Base-by-base conservation (phyloP, 2,329 filamentous ascomycete species). In the Sphaerulina musiva region DNA sequence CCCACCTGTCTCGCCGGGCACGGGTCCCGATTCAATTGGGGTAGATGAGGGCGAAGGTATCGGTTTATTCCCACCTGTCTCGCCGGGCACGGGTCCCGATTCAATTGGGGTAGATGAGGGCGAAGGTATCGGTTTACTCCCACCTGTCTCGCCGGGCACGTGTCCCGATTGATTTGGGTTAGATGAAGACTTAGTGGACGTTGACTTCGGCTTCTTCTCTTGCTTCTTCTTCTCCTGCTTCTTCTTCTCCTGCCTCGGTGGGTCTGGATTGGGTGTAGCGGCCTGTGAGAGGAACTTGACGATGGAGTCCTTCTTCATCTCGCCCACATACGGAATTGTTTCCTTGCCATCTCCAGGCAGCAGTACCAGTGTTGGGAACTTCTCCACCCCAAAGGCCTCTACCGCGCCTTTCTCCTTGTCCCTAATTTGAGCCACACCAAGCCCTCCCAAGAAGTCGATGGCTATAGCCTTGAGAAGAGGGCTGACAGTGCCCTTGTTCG, bases 401-500 rank as follows among this genome's bases (percentile, higher is more conserved):
- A 89, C 82, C 0, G 85, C 79, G 40, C 78, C 80, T 50, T 78
- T 78, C 71, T 96, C 89, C 72, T 91, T 95, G 74, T 86, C 80
- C 54, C 90, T 83, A 52, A 95, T 80, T 72, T 97, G 92, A 7
- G 83, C 92, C 36, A 98, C 78, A 3, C 80, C 78, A 59, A 97
- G 82, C 53, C 82, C 81, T 36, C 85, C 90, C 26, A 93, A 78
- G 71, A 92, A 98, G 68, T 97, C 93, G 64, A 96, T 89, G 6
- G 93, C 91, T 51, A 97, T 72, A 57, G 89, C 85, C 70, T 87
- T 87, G 60, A 96, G 74, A 23, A 95, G 77, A 9, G 90, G 82
- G 68, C 88, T 92, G 0, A 88, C 92, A 5, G 86, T 85, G 20
- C 90, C 89, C 76, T 97, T 98, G 53, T 95, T 88, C 2, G 88